Evolutionary conservation across 2,329 filamentous ascomycete genomes (phyloP).

Genomic region (Claviceps sorghi): DNA sequence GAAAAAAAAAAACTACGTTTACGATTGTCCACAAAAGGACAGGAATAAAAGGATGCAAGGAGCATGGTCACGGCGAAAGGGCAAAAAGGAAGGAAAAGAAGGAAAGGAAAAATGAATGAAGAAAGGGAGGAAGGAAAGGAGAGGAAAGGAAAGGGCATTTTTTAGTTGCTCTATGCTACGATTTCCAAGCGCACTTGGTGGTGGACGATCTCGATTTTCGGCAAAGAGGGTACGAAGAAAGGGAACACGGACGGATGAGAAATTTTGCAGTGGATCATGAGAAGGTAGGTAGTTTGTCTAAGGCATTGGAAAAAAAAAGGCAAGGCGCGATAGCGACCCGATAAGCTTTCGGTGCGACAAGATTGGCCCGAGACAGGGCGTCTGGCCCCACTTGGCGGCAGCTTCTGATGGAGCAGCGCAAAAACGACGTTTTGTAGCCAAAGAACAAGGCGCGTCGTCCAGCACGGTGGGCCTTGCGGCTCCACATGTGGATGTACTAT

Average conservation of each 20-base stretch:
- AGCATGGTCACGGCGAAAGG: neutral
- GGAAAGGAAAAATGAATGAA: neutral
- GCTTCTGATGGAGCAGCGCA: slow-evolving; percentile 3
- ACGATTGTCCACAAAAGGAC: neutral
- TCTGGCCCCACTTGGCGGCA: slow-evolving; percentile 7
- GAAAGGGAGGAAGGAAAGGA: too few species aligned
- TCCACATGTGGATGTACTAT: neutral
- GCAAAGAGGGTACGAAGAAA: neutral
- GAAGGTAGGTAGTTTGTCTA: slow-evolving; percentile 10
- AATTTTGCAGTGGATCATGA: slow-evolving; percentile 6
- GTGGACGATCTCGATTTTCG: neutral
- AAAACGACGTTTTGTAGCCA: neutral
- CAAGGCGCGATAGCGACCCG: slow-evolving; percentile 4
- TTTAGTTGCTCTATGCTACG: neutral
- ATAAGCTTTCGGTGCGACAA: slow-evolving; percentile 9
- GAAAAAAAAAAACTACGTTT: neutral
- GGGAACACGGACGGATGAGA: neutral
- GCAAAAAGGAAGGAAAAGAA: too few species aligned
- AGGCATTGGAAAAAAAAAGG: slow-evolving; percentile 8
- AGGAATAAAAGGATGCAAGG: neutral
- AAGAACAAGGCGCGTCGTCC: neutral
- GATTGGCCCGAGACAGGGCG: slow-evolving; percentile 2
- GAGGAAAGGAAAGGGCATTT: neutral
- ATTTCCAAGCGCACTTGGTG: neutral
- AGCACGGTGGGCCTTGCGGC: neutral